These are phyloP conservation scores for Sclerospora graminicola DNA, from an alignment of 352 stramenopile genomes.

Conservation along the genomic window DNA sequence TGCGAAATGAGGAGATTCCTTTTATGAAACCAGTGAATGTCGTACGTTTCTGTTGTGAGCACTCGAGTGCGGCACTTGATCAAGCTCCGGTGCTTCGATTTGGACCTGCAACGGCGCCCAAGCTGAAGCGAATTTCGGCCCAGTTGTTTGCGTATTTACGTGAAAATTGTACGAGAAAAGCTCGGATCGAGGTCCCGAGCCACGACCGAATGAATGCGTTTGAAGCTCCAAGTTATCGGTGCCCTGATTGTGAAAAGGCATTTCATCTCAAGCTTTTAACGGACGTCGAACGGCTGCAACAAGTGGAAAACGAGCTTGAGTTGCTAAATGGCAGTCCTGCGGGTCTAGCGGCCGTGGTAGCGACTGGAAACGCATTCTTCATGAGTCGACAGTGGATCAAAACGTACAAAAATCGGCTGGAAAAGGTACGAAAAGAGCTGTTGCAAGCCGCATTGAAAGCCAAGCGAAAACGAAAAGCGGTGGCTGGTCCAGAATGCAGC, in stretches of 20 bases:
- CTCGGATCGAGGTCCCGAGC: neutral
- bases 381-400: slow-evolving; percentile 66
- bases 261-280: slow-evolving; percentile 45
- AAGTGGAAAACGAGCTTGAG: slow-evolving; percentile 35
- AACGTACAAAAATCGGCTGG: slow-evolving; percentile 57
- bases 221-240: slow-evolving; percentile 33
- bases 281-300: slow-evolving; percentile 38
- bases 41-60: slow-evolving; percentile 32
- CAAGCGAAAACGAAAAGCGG: slow-evolving; percentile 18
- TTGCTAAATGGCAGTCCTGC: slow-evolving; percentile 32
- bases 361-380: slow-evolving; percentile 26
- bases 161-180: slow-evolving; percentile 21
- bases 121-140: slow-evolving; percentile 52
- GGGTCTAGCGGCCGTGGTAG: slow-evolving; percentile 14
- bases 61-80: slow-evolving; percentile 20
- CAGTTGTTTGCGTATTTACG: slow-evolving; percentile 35
- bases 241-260: slow-evolving; percentile 28
- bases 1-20: slow-evolving; percentile 33
- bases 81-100: slow-evolving; percentile 19
- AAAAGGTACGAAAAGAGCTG: slow-evolving; percentile 39
- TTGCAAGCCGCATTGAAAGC: slow-evolving; percentile 13
- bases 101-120: slow-evolving; percentile 34
- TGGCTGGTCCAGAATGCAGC: slow-evolving; percentile 6
- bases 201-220: slow-evolving; percentile 26
- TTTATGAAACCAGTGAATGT: slow-evolving; percentile 47